These are phyloP conservation scores for Cruciata laevipes DNA, from an alignment of 257 asterid species.

Conservation along the genomic window DNA sequence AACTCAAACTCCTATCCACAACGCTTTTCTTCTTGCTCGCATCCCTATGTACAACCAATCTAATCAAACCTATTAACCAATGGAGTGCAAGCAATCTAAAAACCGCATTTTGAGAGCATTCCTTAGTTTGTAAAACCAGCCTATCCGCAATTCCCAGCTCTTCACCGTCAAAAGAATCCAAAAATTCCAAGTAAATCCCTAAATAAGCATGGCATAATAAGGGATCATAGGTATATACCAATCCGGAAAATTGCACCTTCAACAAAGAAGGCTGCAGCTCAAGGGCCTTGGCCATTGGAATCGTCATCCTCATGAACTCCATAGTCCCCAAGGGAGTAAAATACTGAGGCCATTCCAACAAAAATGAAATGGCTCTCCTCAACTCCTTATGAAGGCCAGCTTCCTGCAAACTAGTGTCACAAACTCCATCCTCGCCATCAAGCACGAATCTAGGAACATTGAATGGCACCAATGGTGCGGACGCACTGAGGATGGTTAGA, in stretches of 20 bases:
- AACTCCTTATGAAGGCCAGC: slow-evolving; percentile 46
- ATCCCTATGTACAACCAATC: slow-evolving; percentile 40
- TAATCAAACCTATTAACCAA: slow-evolving; percentile 68
- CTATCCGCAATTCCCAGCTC: slow-evolving; percentile 62
- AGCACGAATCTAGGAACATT: slow-evolving; percentile 46
- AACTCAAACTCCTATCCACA: slow-evolving; percentile 56
- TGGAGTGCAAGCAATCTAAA: slow-evolving; percentile 72
- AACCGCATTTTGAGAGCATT: slow-evolving; percentile 50
- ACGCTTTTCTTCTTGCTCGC: slow-evolving; percentile 42
- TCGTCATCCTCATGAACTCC: slow-evolving; percentile 56
- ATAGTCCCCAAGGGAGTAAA: slow-evolving; percentile 66
- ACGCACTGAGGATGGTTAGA: slow-evolving; percentile 40
- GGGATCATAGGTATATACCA: slow-evolving; percentile 70
- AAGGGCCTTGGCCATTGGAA: slow-evolving; percentile 66
- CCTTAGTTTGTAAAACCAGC: slow-evolving; percentile 57
- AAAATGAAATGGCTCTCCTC: slow-evolving; percentile 69
- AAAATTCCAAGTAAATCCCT: slow-evolving; percentile 47
- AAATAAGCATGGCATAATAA: slow-evolving; percentile 74
- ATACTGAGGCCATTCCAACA: slow-evolving; percentile 69
- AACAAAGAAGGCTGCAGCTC: slow-evolving; percentile 84
- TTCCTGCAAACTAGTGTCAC: slow-evolving; percentile 39
- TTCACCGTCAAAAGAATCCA: slow-evolving; percentile 65
- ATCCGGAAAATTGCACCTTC: slow-evolving; percentile 83
- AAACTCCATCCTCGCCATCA: slow-evolving; percentile 21
- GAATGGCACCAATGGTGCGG: slow-evolving; percentile 67